Evolutionary conservation across 441 rosid species (phyloP), one percentile per base, ranked within the genome.

Genomic region (Theobroma grandiflorum): DNA sequence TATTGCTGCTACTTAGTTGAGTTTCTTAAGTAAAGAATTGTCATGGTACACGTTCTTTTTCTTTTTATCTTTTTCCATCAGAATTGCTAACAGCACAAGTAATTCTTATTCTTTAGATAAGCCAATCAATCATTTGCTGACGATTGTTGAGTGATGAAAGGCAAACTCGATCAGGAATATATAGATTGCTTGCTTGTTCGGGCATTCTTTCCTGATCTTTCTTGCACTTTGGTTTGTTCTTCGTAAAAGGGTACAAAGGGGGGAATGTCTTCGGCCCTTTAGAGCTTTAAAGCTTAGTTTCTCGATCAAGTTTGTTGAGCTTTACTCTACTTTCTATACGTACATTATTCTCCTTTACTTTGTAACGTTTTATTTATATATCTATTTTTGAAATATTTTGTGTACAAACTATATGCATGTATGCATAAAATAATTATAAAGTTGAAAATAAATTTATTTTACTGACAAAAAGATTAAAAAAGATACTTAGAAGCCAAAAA

Each of bases 101-200:
- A 73, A 55, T 57, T 73, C 49, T 55, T 73, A 72, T 55, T 73
- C 76, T 20, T 26, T 20, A 10, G 26, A 38, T 35, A 43, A 33
- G 43, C 10, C 15, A 55, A 1, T 49, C 31, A 26, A 26, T 50
- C 42, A 70, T 70, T 69, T 15, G 58, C 74, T 26, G 74, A 53
- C n/a, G 63, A 2, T 26, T n/a, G 7, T 37, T 11, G 20, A 55
- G 33, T 58, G 43, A n/a, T 58, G 43, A n/a, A 55, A 55, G 15
- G 16, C 18, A 72, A 52, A 37, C 7, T 38, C 7, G 31, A 26
- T 26, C 31, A 1, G 37, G 64, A 58, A 20, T 18, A 55, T 10
- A 40, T 15, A 2, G 26, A n/a, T 43, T 61, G 42, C 78, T 75
- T 61, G 38, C 31, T 75, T 0, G 12, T 4, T 40, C 14, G 57